Evolutionary conservation across 139 green algal species (phyloP), one percentile per base, ranked within the genome.

Genomic region (Coelastrella sp.): DNA sequence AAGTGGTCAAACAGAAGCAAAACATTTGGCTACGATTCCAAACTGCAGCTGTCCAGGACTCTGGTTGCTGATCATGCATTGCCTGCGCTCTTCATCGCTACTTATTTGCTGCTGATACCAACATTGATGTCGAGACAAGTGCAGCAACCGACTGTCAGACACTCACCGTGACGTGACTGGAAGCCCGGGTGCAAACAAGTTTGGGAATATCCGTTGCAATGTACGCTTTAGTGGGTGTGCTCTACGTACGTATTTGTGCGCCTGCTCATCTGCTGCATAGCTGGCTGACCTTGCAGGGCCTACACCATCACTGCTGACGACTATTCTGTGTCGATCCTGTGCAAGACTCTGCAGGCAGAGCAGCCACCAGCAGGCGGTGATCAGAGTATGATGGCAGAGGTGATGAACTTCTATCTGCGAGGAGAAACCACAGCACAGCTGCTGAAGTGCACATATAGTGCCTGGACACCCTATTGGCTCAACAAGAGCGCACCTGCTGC

Each of bases 141-240:
- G 57, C 57, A 34, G 62, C 25, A 41, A 21, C 27, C n/a, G 27
- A 21, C 38, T 69, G 27, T 21, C 11, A n/a, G 13, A 40, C 8
- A 37, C 67, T 37, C 64, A 77, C 67, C 67, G 40, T 8, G 17
- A 50, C 21, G 50, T 77, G 6, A 84, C 38, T 21, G 84, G 75
- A 34, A 80, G 40, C 1, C 75, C 69, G 0, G 91, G 88, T 43
- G 88, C 71, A 87, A 96, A 96, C 9, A 95, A 72, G 32, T 83
- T 83, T 21, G 93, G 93, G 59, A 96, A 89, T 15, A 95, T 35
- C 4, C 90, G 85, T 86, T 96, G 92, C 77, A 95, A 53, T 48
- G 89, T 90, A 27, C 93, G 89, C 81, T 90, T 89, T 40, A 94
- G 74, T 2, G 80, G 60, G 35, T 75, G 72, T 38, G 88, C 85